phyloP scores from a whole-genome alignment of 2,329 filamentous ascomycete genomes.

The Aureobasidium subglaciale region DNA sequence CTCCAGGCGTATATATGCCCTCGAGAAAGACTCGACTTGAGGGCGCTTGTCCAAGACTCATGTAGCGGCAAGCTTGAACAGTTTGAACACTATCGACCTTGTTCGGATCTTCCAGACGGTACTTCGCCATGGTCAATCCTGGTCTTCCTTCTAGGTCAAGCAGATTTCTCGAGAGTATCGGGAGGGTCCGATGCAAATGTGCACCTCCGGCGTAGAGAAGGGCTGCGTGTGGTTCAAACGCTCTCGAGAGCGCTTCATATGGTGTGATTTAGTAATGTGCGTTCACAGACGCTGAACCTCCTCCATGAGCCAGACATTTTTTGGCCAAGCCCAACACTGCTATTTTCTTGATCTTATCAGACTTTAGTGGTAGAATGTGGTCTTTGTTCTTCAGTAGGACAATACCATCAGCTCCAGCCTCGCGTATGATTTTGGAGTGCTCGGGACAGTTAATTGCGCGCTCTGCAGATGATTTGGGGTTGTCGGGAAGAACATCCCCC shows the following conservation, averaged over 20 bases:
- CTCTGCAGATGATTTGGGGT: slow-evolving; percentile 1
- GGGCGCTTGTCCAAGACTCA: not conserved
- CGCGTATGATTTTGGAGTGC: slow-evolving; percentile 52
- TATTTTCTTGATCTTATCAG: not conserved
- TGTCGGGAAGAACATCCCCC: not conserved
- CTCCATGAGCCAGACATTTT: not conserved
- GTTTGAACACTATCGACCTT: not conserved
- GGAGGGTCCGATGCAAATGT: not conserved
- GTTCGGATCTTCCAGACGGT: not conserved
- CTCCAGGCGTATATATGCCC: not conserved
- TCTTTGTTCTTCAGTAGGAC: not conserved
- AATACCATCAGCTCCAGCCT: slow-evolving; percentile 54
- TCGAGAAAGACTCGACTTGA: not conserved
- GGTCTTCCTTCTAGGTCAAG: not conserved
- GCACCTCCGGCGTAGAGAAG: not conserved
- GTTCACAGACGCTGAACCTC: slow-evolving; percentile 11
- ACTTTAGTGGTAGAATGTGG: not conserved
- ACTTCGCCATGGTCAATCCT: not conserved
- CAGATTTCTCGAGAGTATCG: not conserved
- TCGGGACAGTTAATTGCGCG: slow-evolving; percentile 43
- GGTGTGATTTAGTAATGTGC: slow-evolving; percentile 6
- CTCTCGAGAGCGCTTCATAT: not conserved
- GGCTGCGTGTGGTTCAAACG: not conserved
- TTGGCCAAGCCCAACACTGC: not conserved
- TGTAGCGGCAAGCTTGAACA: not conserved